Percentiles rank a stretch among this genome's conserved stretches.
Evolutionary conservation across 2,329 filamentous ascomycete species (phyloP).

Genomic region (Talaromyces pinophilus): DNA sequence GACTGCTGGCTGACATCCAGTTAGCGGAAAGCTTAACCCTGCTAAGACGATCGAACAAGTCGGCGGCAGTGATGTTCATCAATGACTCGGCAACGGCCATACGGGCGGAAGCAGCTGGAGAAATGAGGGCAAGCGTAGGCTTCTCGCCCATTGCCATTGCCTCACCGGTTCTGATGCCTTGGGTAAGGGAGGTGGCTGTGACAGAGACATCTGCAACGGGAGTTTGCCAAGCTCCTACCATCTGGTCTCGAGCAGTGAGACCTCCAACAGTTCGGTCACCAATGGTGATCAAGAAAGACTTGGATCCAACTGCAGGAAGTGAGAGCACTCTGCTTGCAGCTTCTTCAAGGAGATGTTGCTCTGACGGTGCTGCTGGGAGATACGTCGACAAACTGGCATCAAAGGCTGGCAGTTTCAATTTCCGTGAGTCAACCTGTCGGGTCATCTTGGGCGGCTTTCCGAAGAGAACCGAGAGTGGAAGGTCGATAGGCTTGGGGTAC

Average conservation of each 20-base stretch:
- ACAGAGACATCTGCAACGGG: conserved; percentile 94
- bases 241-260: conserved; percentile 84
- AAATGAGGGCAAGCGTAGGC: conserved; percentile 84
- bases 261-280: conserved; percentile 90
- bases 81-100: conserved; percentile 96
- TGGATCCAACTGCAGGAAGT: conserved; percentile 90
- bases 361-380: conserved; percentile 57
- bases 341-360: conserved; percentile 58
- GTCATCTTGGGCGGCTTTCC: conserved; percentile 83
- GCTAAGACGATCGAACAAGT: conserved; percentile 69
- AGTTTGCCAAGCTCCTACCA: conserved; percentile 95
- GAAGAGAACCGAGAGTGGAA: conserved; percentile 86
- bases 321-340: conserved; percentile 79
- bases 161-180: conserved; percentile 76
- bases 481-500: conserved; percentile 77
- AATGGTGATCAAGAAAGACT: conserved; percentile 96
- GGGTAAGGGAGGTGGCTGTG: conserved; percentile 76
- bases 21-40: conserved; percentile 90
- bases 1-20: conserved; percentile 97
- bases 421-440: conserved; percentile 69
- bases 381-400: conserved; percentile 72
- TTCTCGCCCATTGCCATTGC: conserved; percentile 99
- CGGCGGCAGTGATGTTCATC: conserved; percentile 85
- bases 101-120: conserved; percentile 81
- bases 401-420: conserved; percentile 68